Conservation (phyloP, 345 rosid species). For the Brassica carinata region DNA sequence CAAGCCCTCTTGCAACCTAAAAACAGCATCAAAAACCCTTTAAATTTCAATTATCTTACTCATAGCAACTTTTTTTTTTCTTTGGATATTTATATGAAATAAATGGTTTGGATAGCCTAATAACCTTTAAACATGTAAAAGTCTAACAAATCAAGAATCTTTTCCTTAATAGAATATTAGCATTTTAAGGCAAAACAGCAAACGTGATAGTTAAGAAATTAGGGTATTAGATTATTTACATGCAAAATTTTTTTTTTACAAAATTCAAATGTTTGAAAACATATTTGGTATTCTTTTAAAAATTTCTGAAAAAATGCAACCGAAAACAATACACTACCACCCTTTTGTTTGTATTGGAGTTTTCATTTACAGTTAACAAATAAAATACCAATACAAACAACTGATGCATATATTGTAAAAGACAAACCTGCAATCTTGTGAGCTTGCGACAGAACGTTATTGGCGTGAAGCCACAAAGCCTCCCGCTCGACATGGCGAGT, state of each 20-base stretch:
- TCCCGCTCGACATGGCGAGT: conserved; percentile 44
- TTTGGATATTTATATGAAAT: neutral
- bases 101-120: neutral
- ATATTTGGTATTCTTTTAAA: neutral
- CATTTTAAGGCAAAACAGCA: neutral
- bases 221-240: neutral
- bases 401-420: neutral
- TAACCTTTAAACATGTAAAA: neutral
- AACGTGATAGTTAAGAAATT: neutral
- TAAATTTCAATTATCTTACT: neutral
- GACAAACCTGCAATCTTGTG: conserved; percentile 49
- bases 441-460: conserved; percentile 47
- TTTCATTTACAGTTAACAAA: neutral
- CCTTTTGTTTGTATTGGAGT: neutral
- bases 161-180: neutral
- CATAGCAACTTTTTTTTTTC: neutral
- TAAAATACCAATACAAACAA: neutral
- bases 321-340: neutral
- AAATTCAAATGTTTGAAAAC: neutral
- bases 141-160: neutral
- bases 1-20: conserved; percentile 1
- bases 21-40: neutral
- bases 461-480: conserved; percentile 52
- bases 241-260: neutral
- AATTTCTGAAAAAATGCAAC: neutral